These are phyloP conservation scores for Ceriops zippeliana DNA, from an alignment of 345 rosid genomes.

Conservation along the genomic window DNA sequence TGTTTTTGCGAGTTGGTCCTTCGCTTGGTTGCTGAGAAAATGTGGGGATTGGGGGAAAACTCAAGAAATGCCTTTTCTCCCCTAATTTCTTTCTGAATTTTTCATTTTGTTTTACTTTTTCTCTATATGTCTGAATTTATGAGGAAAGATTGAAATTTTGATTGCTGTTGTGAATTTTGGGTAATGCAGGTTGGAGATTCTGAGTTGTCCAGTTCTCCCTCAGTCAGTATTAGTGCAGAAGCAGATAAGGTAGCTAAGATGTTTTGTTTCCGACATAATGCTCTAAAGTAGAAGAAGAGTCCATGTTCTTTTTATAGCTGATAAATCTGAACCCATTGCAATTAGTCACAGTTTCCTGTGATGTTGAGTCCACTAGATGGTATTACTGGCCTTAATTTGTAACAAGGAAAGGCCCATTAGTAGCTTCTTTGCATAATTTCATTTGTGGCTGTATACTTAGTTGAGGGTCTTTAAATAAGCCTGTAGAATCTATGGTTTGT, in stretches of 20 bases:
- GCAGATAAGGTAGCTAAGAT: slow-evolving; percentile 44
- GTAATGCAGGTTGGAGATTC: slow-evolving; percentile 32
- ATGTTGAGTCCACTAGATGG: too few species aligned
- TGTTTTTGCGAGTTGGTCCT: not conserved
- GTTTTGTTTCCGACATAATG: not conserved
- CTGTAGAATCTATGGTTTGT: too few species aligned
- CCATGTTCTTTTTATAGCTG: not conserved
- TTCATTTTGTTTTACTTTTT: not conserved
- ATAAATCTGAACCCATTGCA: not conserved
- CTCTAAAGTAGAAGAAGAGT: not conserved
- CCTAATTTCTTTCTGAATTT: not conserved
- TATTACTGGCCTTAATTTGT: too few species aligned
- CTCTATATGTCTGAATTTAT: not conserved
- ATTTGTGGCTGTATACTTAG: too few species aligned
- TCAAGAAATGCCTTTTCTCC: not conserved
- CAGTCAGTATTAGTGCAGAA: slow-evolving; percentile 34
- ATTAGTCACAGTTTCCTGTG: too few species aligned
- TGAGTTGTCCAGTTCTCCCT: slow-evolving; percentile 40
- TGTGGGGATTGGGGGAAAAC: not conserved
- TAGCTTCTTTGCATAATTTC: too few species aligned
- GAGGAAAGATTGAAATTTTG: not conserved
- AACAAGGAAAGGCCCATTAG: too few species aligned
- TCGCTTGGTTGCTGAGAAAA: slow-evolving; percentile 12
- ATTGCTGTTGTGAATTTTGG: slow-evolving; percentile 11
- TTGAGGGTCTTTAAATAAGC: too few species aligned